phyloP scores from a whole-genome alignment of 2,329 filamentous ascomycete genomes.

The Fusarium avenaceum region DNA sequence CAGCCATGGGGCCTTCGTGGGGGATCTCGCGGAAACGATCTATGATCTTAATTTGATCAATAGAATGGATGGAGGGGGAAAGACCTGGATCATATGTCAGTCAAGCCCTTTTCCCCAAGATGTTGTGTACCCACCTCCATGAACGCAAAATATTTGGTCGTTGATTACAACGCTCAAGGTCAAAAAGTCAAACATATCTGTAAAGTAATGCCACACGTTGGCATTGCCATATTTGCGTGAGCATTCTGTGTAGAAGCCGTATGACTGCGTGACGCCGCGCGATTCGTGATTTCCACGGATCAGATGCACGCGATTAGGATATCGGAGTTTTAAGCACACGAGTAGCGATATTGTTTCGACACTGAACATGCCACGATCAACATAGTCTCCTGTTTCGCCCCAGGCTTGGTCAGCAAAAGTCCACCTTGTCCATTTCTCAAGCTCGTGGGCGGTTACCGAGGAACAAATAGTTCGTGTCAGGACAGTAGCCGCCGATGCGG shows the following conservation, averaged over 20 bases:
- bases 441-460: constrained; percentile 71
- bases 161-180: constrained; percentile 98
- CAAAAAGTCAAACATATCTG: constrained; percentile 99
- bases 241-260: constrained; percentile 99
- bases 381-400: constrained; percentile 82
- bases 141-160: constrained; percentile 98
- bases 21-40: constrained; percentile 98
- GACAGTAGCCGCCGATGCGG: constrained; percentile 96
- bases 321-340: constrained; percentile 96
- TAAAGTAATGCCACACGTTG: constrained; percentile 99
- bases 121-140: constrained; percentile 73
- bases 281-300: constrained; percentile 99
- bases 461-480: constrained; percentile 98
- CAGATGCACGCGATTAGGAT: constrained; percentile 93
- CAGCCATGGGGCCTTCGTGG: constrained; percentile 99
- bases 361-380: constrained; percentile 97
- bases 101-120: neutral
- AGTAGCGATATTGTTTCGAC: constrained; percentile 99
- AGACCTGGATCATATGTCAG: constrained; percentile 66
- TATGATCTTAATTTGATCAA: constrained; percentile 99
- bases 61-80: constrained; percentile 93
- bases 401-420: constrained; percentile 24
- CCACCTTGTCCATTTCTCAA: constrained; percentile 1
- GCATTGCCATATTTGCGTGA: constrained; percentile 98
- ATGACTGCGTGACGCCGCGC: constrained; percentile 96